These are phyloP conservation scores for Aureobasidium vineae DNA, from an alignment of 2,329 filamentous ascomycete genomes.

Conservation along the genomic window DNA sequence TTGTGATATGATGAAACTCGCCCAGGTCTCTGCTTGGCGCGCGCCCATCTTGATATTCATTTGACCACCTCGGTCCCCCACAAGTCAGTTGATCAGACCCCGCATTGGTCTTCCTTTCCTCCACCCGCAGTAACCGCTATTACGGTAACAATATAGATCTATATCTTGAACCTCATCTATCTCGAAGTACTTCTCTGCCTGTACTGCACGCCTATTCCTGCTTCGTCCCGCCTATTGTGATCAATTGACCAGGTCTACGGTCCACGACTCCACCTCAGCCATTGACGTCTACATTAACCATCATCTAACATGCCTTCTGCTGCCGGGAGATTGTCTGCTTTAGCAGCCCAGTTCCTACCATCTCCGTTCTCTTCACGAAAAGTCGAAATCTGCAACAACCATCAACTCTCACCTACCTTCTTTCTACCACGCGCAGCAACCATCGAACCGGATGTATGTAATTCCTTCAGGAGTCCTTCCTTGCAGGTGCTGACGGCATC, in stretches of 20 bases:
- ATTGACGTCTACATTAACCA: neutral
- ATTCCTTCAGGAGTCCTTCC: conserved; percentile 28
- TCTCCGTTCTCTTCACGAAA: conserved; percentile 35
- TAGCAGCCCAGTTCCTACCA: conserved; percentile 47
- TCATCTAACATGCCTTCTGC: conserved; percentile 60
- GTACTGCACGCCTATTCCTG: neutral
- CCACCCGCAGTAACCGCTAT: conserved; percentile 12
- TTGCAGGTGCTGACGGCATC: neutral
- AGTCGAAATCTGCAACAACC: conserved; percentile 54
- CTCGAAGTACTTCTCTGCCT: neutral
- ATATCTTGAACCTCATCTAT: conserved; percentile 7
- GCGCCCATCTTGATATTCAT: neutral
- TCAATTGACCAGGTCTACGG: neutral
- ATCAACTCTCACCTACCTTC: conserved; percentile 80
- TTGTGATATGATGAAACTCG: neutral
- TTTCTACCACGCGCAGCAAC: conserved; percentile 82
- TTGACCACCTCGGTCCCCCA: conserved; percentile 4
- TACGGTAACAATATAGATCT: neutral
- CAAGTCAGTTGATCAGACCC: conserved; percentile 3
- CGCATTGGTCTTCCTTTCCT: conserved; percentile 15
- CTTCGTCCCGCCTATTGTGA: neutral
- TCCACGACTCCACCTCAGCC: neutral
- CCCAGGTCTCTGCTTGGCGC: neutral
- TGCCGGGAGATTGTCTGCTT: conserved; percentile 58
- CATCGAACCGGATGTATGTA: conserved; percentile 72